Percentiles rank a stretch among this genome's conserved stretches.
Evolutionary conservation across 164 flowering plant species (phyloP).

Genomic region (Magnolia officinalis): DNA sequence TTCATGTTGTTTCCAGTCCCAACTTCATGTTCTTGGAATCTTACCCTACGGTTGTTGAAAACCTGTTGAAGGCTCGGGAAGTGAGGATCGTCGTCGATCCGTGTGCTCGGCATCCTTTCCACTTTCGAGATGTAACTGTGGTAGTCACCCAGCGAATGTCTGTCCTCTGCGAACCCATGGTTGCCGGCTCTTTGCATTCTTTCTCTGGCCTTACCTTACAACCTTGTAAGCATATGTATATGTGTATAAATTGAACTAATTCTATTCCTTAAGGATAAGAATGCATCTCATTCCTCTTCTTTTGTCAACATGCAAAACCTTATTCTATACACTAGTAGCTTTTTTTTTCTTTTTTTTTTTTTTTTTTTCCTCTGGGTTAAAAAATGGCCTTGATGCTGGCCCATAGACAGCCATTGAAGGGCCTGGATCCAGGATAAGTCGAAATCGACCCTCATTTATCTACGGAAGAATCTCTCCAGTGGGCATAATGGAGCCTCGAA

Average conservation of each 20-base stretch:
- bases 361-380: too few species aligned
- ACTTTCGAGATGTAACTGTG: not conserved
- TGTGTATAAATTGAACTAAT: not conserved
- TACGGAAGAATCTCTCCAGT: too few species aligned
- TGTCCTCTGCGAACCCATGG: not conserved
- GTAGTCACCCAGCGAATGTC: not conserved
- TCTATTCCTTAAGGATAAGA: not conserved
- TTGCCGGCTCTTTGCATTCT: not conserved
- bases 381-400: too few species aligned
- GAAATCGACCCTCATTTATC: too few species aligned
- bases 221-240: not conserved
- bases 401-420: too few species aligned
- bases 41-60: not conserved
- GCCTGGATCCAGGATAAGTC: too few species aligned
- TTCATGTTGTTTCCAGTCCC: not conserved
- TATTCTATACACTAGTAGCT: too few species aligned
- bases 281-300: not conserved
- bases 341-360: too few species aligned
- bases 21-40: not conserved
- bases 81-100: not conserved
- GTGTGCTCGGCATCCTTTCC: not conserved
- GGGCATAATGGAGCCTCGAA: too few species aligned
- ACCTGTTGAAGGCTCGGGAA: not conserved
- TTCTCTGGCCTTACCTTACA: not conserved
- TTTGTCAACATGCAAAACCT: not conserved